phyloP scores from a whole-genome alignment of 345 rosid genomes.

The Brassica juncea region DNA sequence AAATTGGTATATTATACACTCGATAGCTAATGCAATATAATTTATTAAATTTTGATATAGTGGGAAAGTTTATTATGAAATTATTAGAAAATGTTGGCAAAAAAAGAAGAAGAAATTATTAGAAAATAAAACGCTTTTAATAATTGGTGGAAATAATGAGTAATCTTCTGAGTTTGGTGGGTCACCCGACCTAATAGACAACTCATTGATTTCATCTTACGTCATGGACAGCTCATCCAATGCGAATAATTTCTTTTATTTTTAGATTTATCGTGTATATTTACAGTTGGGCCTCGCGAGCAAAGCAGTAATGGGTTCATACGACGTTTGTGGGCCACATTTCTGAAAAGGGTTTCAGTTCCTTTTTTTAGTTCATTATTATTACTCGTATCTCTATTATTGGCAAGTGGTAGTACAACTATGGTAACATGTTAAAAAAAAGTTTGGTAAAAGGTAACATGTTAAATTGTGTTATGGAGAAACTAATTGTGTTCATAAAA shows the following conservation, averaged over 20 bases:
- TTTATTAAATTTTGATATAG: not conserved
- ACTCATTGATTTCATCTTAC: constrained; percentile 39
- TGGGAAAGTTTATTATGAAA: not conserved
- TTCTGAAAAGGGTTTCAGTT: not conserved
- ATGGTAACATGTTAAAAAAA: no score
- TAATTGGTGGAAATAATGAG: constrained; percentile 16
- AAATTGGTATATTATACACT: not conserved
- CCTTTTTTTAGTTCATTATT: constrained; percentile 4
- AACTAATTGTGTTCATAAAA: not conserved
- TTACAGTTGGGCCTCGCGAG: constrained; percentile 9
- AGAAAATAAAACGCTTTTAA: constrained; percentile 10
- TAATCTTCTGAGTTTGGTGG: constrained; percentile 31
- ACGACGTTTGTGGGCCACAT: not conserved
- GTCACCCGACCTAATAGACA: constrained; percentile 35
- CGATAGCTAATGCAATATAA: not conserved
- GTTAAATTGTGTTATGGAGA: not conserved
- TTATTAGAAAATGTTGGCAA: not conserved
- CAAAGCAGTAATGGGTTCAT: not conserved
- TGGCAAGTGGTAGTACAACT: not conserved
- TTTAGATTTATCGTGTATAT: not conserved
- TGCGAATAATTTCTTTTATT: constrained; percentile 13
- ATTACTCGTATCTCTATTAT: not conserved
- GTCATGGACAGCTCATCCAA: constrained; percentile 35
- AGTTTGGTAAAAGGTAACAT: not conserved
- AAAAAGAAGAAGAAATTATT: not conserved